These are phyloP conservation scores for Centrapalus pauciflorus DNA, from an alignment of 129 eudicot species.

Conservation along the genomic window DNA sequence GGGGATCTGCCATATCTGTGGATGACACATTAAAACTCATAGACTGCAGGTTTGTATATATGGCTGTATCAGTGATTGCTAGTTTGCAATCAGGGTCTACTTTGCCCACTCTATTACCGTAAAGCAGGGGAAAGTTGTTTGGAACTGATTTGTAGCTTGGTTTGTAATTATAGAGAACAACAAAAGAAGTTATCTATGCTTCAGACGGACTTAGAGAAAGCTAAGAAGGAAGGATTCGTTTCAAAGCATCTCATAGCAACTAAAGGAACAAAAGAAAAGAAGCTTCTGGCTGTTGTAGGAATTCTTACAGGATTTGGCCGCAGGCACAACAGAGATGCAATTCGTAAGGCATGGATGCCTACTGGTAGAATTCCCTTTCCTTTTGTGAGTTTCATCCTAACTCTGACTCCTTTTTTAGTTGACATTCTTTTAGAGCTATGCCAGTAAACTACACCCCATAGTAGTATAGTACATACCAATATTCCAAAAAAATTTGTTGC, in stretches of 20 bases:
- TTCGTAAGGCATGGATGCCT: constrained; percentile 95
- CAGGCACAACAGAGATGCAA: constrained; percentile 70
- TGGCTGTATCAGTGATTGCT: not conserved
- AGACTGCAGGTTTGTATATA: constrained; percentile 56
- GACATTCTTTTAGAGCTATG: not conserved
- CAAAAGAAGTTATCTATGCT: constrained; percentile 63
- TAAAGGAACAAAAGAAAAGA: constrained; percentile 41
- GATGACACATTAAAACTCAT: constrained; percentile 69
- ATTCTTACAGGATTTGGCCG: constrained; percentile 74
- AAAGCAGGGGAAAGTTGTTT: not conserved
- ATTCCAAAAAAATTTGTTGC: not conserved
- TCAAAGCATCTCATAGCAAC: constrained; percentile 35
- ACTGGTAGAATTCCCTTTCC: constrained; percentile 53
- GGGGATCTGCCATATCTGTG: constrained; percentile 57
- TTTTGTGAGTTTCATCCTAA: constrained; percentile 27
- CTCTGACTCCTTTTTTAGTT: constrained; percentile 16
- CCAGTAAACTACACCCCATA: not conserved
- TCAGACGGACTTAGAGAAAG: constrained; percentile 61
- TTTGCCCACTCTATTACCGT: not conserved
- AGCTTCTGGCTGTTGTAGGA: constrained; percentile 70
- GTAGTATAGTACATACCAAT: not conserved
- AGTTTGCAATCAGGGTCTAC: not conserved
- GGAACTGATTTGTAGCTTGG: constrained; percentile 1
- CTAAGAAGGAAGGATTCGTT: constrained; percentile 64
- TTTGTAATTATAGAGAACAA: constrained; percentile 44